A percentile compares a stretch with the other conserved stretches of the same genome.
Evolutionary conservation across 2,329 filamentous ascomycete genomes (phyloP).

Genomic region (Claviceps sp.): DNA sequence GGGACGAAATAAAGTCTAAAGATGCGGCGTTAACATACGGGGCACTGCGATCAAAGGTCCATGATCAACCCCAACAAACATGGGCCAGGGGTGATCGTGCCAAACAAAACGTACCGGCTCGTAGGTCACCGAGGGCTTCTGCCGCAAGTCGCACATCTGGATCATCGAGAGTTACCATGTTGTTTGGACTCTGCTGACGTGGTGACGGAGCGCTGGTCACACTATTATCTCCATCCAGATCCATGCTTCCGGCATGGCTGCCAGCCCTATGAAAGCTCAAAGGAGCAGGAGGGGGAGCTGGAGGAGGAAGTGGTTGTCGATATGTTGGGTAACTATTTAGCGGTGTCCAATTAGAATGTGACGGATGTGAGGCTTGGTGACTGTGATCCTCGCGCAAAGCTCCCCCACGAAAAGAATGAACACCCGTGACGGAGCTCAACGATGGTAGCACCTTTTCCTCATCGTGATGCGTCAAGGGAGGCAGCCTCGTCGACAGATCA

Average conservation of each 20-base stretch:
- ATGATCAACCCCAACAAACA: not conserved
- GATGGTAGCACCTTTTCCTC: slow-evolving; percentile 22
- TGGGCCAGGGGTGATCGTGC: not conserved
- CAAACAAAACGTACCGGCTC: slow-evolving; percentile 39
- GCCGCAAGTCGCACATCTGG: slow-evolving; percentile 58
- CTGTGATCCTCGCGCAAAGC: slow-evolving; percentile 8
- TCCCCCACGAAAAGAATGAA: slow-evolving; percentile 13
- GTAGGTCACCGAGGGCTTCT: slow-evolving; percentile 61
- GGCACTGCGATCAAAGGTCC: not conserved
- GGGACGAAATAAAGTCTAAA: slow-evolving; percentile 54
- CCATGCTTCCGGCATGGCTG: slow-evolving; percentile 32
- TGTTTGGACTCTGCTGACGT: slow-evolving; percentile 29
- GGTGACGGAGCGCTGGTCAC: slow-evolving; percentile 30
- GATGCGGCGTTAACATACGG: not conserved
- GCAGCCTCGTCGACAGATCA: slow-evolving; percentile 15
- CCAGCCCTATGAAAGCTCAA: slow-evolving; percentile 23
- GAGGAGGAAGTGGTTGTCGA: slow-evolving; percentile 13
- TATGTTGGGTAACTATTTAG: slow-evolving; percentile 36
- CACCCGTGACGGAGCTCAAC: slow-evolving; percentile 22
- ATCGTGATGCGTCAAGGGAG: slow-evolving; percentile 13
- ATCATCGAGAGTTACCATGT: slow-evolving; percentile 45
- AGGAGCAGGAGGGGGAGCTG: slow-evolving; percentile 7
- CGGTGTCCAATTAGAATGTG: slow-evolving; percentile 30
- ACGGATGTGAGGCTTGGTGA: slow-evolving; percentile 12
- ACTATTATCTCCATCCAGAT: slow-evolving; percentile 29